Evolutionary conservation across 2,329 filamentous ascomycete genomes (phyloP), one percentile per base, ranked within the genome.

Genomic region (Verticillium klebahnii): DNA sequence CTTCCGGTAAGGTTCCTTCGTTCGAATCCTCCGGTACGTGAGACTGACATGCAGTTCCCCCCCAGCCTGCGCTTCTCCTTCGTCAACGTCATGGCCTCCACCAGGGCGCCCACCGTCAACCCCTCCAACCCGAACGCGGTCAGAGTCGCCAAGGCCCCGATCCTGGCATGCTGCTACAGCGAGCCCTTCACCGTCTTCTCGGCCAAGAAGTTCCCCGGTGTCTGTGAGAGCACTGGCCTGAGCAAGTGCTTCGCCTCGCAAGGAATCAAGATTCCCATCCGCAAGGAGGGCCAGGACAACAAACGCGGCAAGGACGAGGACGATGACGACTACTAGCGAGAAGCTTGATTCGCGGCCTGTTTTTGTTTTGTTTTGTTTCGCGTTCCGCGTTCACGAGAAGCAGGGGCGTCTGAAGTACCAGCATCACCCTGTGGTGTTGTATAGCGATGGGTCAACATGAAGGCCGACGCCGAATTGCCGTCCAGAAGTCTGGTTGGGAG

Each of bases 141-240:
- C 63, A 95, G 93, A 73, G 89, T 85, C 40, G 89, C 88, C 61
- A 88, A 87, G 65, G 91, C 91, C 0, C 91, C 91, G 0, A 89
- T 97, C 14, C 83, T 98, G 19, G 93, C 94, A 1, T 90, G 89
- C 9, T 89, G 88, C 69, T 98, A 94, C 76, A 96, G 91, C 57
- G 90, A 96, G 5, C 84, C 88, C 2, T 98, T 99, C 80, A 91
- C 92, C 60, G 95, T 99, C 34, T 98, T 90, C 77, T 96, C 92
- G 2, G 95, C 95, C 57, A 99, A 99, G 83, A 97, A 97, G 71
- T 99, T 99, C 75, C 95, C 95, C 0, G 95, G 95, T 50, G 95
- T 99, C 1, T 97, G 96, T 62, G 94, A 98, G 73, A 96, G 91
- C 74, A 99, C 95, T 0, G 78, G 87, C 4, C 79, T 98, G 19